Conservation (phyloP, 129 eudicot species). For the carrot (Daucus carota) region DH1_v3.0 NC_030384.2:29300501-29301000, state of each 20-base stretch:
- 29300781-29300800: background rate
- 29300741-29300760: background rate
- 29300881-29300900: background rate
- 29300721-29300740: background rate
- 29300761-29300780: background rate
- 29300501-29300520: background rate
- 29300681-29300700: background rate
- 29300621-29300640: background rate
- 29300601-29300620: background rate
- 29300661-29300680: background rate
- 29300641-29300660: slow-evolving; percentile 1
- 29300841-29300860: too few species aligned
- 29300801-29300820: background rate
- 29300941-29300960: background rate
- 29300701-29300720: background rate
- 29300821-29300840: background rate
- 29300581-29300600: background rate
- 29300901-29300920: background rate
- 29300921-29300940: background rate
- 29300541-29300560: background rate
- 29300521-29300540: background rate
- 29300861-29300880: too few species aligned
- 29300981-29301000: background rate
- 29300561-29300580: background rate
- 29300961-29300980: background rate